Evolutionary conservation across 306 rosid species (phyloP).

Genomic region (Ormosia semicastrata): DNA sequence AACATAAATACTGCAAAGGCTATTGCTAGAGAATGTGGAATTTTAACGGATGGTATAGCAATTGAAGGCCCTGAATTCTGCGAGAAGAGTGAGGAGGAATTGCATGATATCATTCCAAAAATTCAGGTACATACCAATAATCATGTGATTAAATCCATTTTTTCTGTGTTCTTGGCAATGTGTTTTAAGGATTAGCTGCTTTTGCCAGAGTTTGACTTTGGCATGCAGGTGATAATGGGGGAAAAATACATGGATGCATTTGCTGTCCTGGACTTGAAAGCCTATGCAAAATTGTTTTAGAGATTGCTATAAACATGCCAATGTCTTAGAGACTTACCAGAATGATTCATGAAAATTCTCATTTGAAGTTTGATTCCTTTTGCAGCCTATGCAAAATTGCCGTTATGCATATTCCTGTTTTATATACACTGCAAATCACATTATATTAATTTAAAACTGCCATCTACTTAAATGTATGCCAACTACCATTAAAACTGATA

Average conservation of each 20-base stretch:
- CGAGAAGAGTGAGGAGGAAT: slow-evolving; percentile 69
- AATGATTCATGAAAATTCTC: neutral
- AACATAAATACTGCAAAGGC: slow-evolving; percentile 97
- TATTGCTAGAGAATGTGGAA: slow-evolving; percentile 97
- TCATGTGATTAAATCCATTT: slow-evolving; percentile 11
- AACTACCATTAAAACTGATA: neutral
- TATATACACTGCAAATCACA: neutral
- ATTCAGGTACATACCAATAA: slow-evolving; percentile 60
- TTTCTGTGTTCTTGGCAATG: neutral
- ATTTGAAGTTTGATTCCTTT: neutral
- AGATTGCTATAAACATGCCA: slow-evolving; percentile 10
- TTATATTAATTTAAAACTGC: neutral
- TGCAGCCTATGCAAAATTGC: slow-evolving; percentile 17
- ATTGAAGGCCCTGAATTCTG: slow-evolving; percentile 97
- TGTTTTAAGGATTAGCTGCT: neutral
- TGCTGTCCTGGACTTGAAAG: neutral
- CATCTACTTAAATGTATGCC: neutral
- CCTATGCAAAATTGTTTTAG: neutral
- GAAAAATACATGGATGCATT: neutral
- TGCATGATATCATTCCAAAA: slow-evolving; percentile 66
- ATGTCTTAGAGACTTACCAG: neutral
- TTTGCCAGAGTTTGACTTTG: neutral
- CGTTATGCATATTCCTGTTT: neutral
- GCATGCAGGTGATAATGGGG: neutral
- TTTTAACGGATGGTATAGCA: slow-evolving; percentile 85